Conservation (phyloP, 495 filamentous ascomycete genomes). For the Tuber magnatum region DNA sequence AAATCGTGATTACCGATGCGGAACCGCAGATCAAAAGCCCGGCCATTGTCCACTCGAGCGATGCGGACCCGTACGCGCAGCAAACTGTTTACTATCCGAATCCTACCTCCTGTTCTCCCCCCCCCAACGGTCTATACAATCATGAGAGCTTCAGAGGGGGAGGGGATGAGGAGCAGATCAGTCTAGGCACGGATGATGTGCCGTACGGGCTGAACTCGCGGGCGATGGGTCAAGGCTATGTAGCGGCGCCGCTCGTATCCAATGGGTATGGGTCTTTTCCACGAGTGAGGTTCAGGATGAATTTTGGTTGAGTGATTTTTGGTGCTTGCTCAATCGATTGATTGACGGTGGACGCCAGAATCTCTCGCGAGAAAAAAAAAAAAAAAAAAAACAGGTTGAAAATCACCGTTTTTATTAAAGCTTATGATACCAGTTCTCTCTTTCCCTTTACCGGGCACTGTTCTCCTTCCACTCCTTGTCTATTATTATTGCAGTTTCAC, state of each 20-base stretch:
- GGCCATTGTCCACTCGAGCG: background rate
- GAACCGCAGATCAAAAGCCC: background rate
- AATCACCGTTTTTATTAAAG: background rate
- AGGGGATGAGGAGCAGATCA: background rate
- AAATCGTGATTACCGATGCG: conserved; percentile 19
- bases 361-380: background rate
- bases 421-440: background rate
- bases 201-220: background rate
- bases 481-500: background rate
- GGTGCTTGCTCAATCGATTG: background rate
- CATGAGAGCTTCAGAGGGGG: background rate
- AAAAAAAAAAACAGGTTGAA: background rate
- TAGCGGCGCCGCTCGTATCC: background rate
- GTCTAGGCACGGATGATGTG: background rate
- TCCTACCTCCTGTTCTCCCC: background rate
- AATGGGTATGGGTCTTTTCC: background rate
- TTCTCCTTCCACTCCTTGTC: background rate
- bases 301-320: background rate
- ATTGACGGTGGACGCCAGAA: background rate
- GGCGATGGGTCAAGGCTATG: background rate
- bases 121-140: background rate
- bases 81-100: background rate
- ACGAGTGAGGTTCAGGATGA: background rate
- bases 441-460: background rate
- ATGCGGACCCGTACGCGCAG: background rate